Evolutionary conservation across 202 grass and related monocot species (phyloP), one percentile per base, ranked within the genome.

Genomic region (Carex arenaria): DNA sequence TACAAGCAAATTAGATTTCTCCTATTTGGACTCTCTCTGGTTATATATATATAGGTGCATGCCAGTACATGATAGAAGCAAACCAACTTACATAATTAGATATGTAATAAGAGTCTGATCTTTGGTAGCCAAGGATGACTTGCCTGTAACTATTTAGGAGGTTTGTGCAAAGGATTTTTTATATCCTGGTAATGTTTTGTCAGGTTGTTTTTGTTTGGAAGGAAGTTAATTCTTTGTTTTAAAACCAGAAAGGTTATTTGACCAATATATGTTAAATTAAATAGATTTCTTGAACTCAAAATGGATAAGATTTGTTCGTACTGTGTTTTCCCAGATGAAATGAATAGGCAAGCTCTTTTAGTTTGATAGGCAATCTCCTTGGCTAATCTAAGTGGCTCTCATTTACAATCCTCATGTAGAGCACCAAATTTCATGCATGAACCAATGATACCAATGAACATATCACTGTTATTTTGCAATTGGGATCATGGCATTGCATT

Each of bases 71-170:
- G 42, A 47, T 26, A 26, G 78, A 80, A 45, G 55, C 61, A 64
- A 64, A 28, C 78, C 36, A 64, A 65, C n/a, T 15, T 34, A 80
- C 10, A 64, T 77, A 36, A 34, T 34, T 3, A 32, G 23, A 54
- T 80, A 43, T 47, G 31, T 64, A 64, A 64, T 80, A 80, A 28
- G 59, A 80, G 55, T 64, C 59, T 30, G 10, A 59, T 77, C 61
- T 80, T 80, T 80, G 78, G 45, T 80, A 80, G 78, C 78, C 78
- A 80, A 80, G 78, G 78, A 80, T 80, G 78, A 80, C 57, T 80
- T 80, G 78, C 78, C 78, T 80, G 78, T 80, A 80, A 45, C 52
- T 11, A 77, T 77, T 56, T 59, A 38, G 73, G 73, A 77, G 52
- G 51, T 57, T 59, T 76, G 26, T 56, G 28, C 52, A 36, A 76